A percentile compares a stretch with the other conserved stretches of the same genome.
phyloP scores from a whole-genome alignment of 2,329 filamentous ascomycete genomes.

The Tolypocladium tundrense region DNA sequence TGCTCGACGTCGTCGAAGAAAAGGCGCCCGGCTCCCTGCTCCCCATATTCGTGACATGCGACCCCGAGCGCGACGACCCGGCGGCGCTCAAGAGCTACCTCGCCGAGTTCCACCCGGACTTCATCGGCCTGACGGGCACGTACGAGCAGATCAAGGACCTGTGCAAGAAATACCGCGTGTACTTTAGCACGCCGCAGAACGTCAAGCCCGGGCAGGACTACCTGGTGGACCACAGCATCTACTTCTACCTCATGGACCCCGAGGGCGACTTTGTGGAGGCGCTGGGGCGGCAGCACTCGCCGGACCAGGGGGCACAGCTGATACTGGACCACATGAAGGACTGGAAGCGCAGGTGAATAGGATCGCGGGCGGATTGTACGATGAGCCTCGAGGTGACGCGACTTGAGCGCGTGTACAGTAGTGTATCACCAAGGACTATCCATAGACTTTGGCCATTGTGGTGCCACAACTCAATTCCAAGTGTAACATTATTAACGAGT shows the following conservation, averaged over 20 bases:
- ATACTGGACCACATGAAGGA: constrained; percentile 78
- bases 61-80: constrained; percentile 83
- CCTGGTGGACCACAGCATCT: constrained; percentile 96
- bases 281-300: constrained; percentile 86
- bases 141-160: constrained; percentile 90
- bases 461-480: constrained; percentile 7
- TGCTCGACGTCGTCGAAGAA: constrained; percentile 65
- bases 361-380: background rate
- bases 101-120: constrained; percentile 75
- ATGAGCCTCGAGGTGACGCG: background rate
- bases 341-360: constrained; percentile 19
- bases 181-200: constrained; percentile 85
- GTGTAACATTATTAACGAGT: background rate
- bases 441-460: background rate
- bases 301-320: constrained; percentile 71
- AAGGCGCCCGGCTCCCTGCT: constrained; percentile 45
- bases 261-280: constrained; percentile 98
- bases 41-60: constrained; percentile 90
- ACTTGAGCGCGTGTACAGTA: background rate
- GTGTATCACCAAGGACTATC: background rate
- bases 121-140: constrained; percentile 83
- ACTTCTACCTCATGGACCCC: constrained; percentile 99
- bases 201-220: constrained; percentile 94
- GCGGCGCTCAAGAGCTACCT: constrained; percentile 78
- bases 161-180: constrained; percentile 93